These are phyloP conservation scores for Schizochytrium sp. DNA, from an alignment of 108 stramenopile genomes.

Conservation along the genomic window DNA sequence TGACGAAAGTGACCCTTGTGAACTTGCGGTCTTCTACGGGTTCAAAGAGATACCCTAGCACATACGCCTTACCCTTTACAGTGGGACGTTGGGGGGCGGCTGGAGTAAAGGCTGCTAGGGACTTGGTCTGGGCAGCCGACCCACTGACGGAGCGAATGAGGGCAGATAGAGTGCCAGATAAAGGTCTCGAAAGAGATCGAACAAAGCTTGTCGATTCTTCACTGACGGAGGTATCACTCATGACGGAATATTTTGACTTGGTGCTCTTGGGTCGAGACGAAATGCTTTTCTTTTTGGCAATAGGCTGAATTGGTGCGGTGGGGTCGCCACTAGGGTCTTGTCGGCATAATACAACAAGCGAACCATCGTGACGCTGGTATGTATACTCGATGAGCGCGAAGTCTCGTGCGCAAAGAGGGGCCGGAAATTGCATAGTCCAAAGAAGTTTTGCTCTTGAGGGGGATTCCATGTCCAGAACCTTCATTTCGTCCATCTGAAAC, in stretches of 20 bases:
- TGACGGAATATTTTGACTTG: not conserved
- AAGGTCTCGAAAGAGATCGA: not conserved
- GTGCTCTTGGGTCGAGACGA: not conserved
- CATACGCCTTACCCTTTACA: not conserved
- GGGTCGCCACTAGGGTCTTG: not conserved
- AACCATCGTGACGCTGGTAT: not conserved
- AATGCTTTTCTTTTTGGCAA: not conserved
- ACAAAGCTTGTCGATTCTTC: not conserved
- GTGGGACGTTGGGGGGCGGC: not conserved
- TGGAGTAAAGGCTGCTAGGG: not conserved
- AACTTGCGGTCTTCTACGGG: not conserved
- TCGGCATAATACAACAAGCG: conserved; percentile 25
- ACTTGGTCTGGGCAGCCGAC: not conserved
- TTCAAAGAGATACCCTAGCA: not conserved
- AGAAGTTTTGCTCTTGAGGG: not conserved
- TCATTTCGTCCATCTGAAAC: not conserved
- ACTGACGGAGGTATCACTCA: not conserved
- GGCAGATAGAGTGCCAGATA: not conserved
- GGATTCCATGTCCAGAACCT: conserved; percentile 19
- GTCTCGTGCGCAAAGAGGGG: conserved; percentile 6
- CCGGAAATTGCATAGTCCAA: conserved; percentile 3
- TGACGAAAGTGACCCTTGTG: conserved; percentile 12
- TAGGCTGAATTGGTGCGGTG: not conserved
- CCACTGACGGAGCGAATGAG: conserved; percentile 12
- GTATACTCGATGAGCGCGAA: not conserved